Base-by-base conservation (phyloP, 2,329 filamentous ascomycete species). In the Botryotinia convoluta region DNA sequence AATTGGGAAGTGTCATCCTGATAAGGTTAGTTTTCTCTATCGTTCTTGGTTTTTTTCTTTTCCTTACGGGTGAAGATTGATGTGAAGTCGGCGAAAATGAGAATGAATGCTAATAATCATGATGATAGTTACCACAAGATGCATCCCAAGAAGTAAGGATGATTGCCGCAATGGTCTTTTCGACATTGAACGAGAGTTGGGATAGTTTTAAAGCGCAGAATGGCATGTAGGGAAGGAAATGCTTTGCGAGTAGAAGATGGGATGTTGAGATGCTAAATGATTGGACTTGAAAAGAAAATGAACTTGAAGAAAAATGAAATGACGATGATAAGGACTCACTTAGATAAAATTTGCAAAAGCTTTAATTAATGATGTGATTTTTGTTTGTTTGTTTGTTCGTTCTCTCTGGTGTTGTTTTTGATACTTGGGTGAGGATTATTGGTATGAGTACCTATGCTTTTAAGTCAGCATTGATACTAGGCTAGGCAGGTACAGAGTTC, bases 1-100 rank as follows among this genome's bases (percentile, higher is more conserved):
- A 9, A 98, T 99, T 87, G 93, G 92, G 18, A 98, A 98, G 87
- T 96, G 96, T 78, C 96, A 99, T 87, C 96, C 96, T 74, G 96
- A 99, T 83, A 99, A 99, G 92, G 96, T 98, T 86, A 83, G 89
- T 83, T 77, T 75, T 74, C 74, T 59, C 18, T 69, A 51, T 75
- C 54, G n/a, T n/a, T n/a, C n/a, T n/a, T 62, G 3, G 16, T 16
- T 44, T 18, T 20, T 71, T n/a, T 42, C 70, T 32, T 42, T 37
- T 10, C 1, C 22, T 45, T 7, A 26, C 22, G 7, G 4, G 7
- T 26, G 10, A 2, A 45, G 1, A 54, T 74, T 26, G 1, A 44
- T 74, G 20, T 67, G 45, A 18, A 8, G 29, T 18, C 3, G 35
- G 14, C 60, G 37, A 16, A 18, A 18, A 32, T 67, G n/a, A 61